A percentile compares a stretch with the other conserved stretches of the same genome.
Conservation (phyloP, 768 basidiomycete genomes). For the Epithele typhae region DNA sequence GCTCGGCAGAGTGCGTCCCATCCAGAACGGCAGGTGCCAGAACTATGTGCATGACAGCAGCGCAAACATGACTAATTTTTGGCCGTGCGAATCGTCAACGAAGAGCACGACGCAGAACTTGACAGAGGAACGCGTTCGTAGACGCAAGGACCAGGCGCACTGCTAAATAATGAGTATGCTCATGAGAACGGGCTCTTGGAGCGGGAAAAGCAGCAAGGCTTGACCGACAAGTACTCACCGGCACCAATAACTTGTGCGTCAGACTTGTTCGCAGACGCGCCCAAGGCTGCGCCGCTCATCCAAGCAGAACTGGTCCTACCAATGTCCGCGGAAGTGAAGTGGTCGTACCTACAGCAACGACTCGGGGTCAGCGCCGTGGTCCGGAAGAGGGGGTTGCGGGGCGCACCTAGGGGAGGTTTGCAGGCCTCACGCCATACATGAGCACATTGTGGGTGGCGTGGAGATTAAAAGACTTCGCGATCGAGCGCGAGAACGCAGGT, state of each 20-base stretch:
- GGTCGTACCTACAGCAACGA: slow-evolving; percentile 66
- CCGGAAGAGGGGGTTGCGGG: neutral
- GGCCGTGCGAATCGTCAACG: slow-evolving; percentile 57
- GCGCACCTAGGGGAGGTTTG: slow-evolving; percentile 47
- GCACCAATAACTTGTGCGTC: slow-evolving; percentile 71
- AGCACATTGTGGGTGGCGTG: slow-evolving; percentile 89
- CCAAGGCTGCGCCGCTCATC: slow-evolving; percentile 53
- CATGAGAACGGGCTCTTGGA: neutral
- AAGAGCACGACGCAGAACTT: slow-evolving; percentile 55
- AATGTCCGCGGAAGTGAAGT: slow-evolving; percentile 86
- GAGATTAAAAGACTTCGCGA: slow-evolving; percentile 95
- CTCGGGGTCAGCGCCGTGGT: neutral
- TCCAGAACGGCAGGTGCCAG: slow-evolving; percentile 91
- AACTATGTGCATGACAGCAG: slow-evolving; percentile 81
- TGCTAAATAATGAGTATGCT: slow-evolving; percentile 25
- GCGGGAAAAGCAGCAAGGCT: neutral
- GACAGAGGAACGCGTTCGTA: slow-evolving; percentile 57
- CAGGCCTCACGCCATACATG: slow-evolving; percentile 56
- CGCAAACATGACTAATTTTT: slow-evolving; percentile 54
- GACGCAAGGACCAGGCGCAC: slow-evolving; percentile 72
- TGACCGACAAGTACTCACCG: no score
- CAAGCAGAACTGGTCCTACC: slow-evolving; percentile 68
- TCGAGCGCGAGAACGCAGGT: slow-evolving; percentile 75
- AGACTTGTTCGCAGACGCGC: slow-evolving; percentile 49
- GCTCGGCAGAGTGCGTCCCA: slow-evolving; percentile 90